Percentiles rank a stretch among this genome's conserved stretches.
Conservation (phyloP, 208 protist genomes). For the Porcisia deanei region DNA sequence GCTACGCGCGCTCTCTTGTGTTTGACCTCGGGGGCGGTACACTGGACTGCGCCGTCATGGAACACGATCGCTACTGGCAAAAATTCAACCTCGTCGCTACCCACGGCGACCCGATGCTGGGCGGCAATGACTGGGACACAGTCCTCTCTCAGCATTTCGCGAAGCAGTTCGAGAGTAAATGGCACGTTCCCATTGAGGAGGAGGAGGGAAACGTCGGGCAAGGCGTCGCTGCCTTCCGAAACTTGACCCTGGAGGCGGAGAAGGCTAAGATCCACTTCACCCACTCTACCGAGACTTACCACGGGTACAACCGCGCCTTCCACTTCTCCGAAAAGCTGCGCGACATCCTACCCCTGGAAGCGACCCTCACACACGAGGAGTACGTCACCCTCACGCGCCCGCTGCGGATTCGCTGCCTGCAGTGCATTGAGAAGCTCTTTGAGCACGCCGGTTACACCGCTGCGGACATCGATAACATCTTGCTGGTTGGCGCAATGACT, state of each 20-base stretch:
- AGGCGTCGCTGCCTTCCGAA: constrained; percentile 68
- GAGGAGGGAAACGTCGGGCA: constrained; percentile 85
- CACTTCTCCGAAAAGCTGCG: constrained; percentile 86
- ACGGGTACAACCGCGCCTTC: constrained; percentile 89
- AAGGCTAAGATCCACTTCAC: constrained; percentile 93
- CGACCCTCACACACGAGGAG: constrained; percentile 81
- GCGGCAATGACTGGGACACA: constrained; percentile 92
- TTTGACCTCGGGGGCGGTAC: constrained; percentile 93
- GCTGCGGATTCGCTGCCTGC: constrained; percentile 75
- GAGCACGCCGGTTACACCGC: constrained; percentile 55
- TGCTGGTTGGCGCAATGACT: constrained; percentile 92
- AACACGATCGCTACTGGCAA: constrained; percentile 63
- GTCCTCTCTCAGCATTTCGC: constrained; percentile 84
- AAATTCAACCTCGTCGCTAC: constrained; percentile 85
- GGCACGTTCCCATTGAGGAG: constrained; percentile 86
- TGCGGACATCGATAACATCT: constrained; percentile 80
- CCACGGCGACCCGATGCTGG: constrained; percentile 89
- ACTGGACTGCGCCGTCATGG: constrained; percentile 91
- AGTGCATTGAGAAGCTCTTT: constrained; percentile 81
- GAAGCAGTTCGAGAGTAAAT: constrained; percentile 85
- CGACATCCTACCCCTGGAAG: constrained; percentile 87
- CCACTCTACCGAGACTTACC: constrained; percentile 86
- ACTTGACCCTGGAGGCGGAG: constrained; percentile 79
- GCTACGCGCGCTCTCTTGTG: constrained; percentile 72
- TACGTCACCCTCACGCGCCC: constrained; percentile 86